Percentiles rank a stretch among this genome's conserved stretches.
Conservation (phyloP, 257 asterid species). For the Schizonepeta tenuifolia region DNA sequence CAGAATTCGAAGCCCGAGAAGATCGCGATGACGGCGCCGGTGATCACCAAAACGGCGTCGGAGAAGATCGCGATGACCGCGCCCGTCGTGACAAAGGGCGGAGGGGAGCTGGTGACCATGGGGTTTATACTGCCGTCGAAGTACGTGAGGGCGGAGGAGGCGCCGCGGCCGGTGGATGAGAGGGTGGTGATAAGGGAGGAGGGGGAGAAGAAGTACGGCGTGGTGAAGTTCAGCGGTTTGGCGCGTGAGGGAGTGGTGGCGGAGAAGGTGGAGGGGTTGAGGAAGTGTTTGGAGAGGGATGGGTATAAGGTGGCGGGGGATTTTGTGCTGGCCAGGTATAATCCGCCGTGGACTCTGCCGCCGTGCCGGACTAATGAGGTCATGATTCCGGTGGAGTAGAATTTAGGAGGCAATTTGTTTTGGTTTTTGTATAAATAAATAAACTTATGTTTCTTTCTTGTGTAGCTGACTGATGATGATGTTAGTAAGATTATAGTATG, state of each 20-base stretch:
- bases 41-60: conserved; percentile 62
- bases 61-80: conserved; percentile 78
- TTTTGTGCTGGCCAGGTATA: conserved; percentile 81
- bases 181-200: conserved; percentile 78
- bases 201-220: conserved; percentile 81
- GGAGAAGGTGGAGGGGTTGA: conserved; percentile 66
- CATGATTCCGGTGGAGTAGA: conserved; percentile 74
- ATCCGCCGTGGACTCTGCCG: conserved; percentile 95
- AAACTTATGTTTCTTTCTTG: not conserved
- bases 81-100: conserved; percentile 73
- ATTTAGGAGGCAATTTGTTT: not conserved
- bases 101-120: conserved; percentile 68
- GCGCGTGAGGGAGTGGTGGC: conserved; percentile 69
- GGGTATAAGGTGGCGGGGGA: conserved; percentile 71
- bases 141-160: conserved; percentile 67
- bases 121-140: conserved; percentile 78
- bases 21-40: conserved; percentile 85
- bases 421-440: not conserved
- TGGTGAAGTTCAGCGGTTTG: conserved; percentile 74
- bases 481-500: too few relatives aligned
- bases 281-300: conserved; percentile 68
- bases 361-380: conserved; percentile 81
- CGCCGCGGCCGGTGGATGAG: conserved; percentile 87
- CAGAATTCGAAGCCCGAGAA: conserved; percentile 69
- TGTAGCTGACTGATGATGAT: not conserved